Evolutionary conservation across 2,329 filamentous ascomycete genomes (phyloP), one percentile per base, ranked within the genome.

Genomic region (Mycosphaerella sp.): DNA sequence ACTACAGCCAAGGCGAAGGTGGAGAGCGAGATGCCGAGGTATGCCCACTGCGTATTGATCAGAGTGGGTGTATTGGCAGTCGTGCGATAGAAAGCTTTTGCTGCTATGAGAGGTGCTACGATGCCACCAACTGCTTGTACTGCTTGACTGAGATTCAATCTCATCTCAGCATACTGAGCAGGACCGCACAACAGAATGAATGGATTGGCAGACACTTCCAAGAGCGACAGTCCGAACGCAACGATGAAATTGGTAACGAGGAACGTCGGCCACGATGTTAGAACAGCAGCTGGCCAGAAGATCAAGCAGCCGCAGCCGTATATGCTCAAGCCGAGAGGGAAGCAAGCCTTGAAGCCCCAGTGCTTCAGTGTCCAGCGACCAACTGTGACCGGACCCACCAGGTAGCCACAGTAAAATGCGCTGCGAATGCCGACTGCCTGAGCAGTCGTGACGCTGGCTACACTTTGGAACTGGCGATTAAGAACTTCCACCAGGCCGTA

Each of bases 401-500:
- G 74, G 64, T 89, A 90, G 1, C 79, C 84, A 12, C 78, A 79
- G 64, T 85, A 90, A 64, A 89, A 89, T 4, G 82, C 77, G 52
- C 79, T 81, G 17, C 84, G 85, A 35, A 89, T 75, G 1, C 82
- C 83, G 2, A 88, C 71, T 0, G 79, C 83, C 66, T 89, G 77
- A 6, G 79, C 76, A 0, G 74, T 68, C 1, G 74, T 78, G 75
- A 86, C 84, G 17, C 77, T 62, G 12, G 83, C 78, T 5, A 88
- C 78, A 10, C 69, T 64, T 32, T 84, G 80, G 46, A 89, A 83
- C 18, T 81, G 81, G 16, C 77, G 78, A 65, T 95, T 95, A 25
- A 96, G 77, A 0, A 84, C 85, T 62, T 93, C 89, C 5, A 95
- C 74, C 1, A 95, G 77, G 0, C 90, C 90, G 61, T 95, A 95